Evolutionary conservation across 2,329 filamentous ascomycete species (phyloP).

Genomic region (Pseudopithomyces maydicus): DNA sequence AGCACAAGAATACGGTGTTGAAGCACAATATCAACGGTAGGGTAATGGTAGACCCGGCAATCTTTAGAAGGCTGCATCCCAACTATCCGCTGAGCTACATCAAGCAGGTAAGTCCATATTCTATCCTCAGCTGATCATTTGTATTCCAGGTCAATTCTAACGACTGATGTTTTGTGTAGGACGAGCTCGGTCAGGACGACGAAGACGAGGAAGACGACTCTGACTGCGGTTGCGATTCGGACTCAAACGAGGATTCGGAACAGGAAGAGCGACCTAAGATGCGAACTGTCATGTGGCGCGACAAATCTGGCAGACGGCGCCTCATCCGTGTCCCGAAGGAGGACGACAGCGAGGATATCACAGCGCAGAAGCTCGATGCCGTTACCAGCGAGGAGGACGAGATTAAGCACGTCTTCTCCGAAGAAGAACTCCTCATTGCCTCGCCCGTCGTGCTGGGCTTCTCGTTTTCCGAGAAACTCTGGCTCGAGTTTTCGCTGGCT

Average conservation of each 20-base stretch:
- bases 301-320: conserved; percentile 55
- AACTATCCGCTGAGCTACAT: conserved; percentile 81
- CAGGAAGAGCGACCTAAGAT: conserved; percentile 37
- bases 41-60: conserved; percentile 84
- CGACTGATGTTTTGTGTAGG: conserved; percentile 31
- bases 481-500: conserved; percentile 85
- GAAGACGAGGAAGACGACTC: conserved; percentile 57
- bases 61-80: conserved; percentile 82
- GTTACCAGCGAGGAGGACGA: conserved; percentile 31
- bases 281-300: conserved; percentile 50
- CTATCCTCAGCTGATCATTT: not conserved
- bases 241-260: conserved; percentile 13
- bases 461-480: conserved; percentile 84
- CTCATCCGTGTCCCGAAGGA: conserved; percentile 62
- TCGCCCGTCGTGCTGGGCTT: conserved; percentile 87
- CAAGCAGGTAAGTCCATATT: conserved; percentile 52
- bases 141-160: not conserved
- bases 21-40: conserved; percentile 87
- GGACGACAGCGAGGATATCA: conserved; percentile 58
- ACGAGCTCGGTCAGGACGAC: conserved; percentile 65
- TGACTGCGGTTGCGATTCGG: conserved; percentile 25
- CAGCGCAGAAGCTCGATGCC: conserved; percentile 62
- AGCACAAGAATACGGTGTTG: conserved; percentile 74
- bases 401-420: conserved; percentile 65
- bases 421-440: conserved; percentile 83